phyloP scores from a whole-genome alignment of 129 eudicot species.

The Heracleum sosnowskyi region DNA sequence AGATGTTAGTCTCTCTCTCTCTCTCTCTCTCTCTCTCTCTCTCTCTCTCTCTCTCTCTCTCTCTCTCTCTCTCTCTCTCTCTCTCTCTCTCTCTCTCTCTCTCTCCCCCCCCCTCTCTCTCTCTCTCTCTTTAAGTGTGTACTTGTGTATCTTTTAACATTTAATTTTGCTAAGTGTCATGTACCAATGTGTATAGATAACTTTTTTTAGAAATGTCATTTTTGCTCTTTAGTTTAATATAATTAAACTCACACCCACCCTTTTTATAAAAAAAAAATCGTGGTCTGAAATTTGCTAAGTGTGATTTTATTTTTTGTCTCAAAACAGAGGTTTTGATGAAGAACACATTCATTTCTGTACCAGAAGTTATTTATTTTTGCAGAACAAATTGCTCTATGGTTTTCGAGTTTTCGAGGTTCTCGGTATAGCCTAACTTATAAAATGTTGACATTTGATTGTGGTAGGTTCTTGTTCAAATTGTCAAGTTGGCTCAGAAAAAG shows the following conservation, averaged over 20 bases:
- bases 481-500: conserved; percentile 70
- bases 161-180: background rate
- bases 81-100: background rate
- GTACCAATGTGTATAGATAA: background rate
- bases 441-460: background rate
- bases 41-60: too few relatives aligned
- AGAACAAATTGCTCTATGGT: too few relatives aligned
- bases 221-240: background rate
- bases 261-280: background rate
- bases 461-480: conserved; percentile 72
- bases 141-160: background rate
- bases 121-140: background rate
- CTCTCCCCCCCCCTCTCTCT: too few relatives aligned
- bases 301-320: background rate
- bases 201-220: background rate
- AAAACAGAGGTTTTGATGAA: too few relatives aligned
- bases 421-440: too few relatives aligned
- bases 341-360: too few relatives aligned
- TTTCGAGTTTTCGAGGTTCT: too few relatives aligned
- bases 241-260: background rate
- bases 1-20: background rate
- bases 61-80: too few relatives aligned
- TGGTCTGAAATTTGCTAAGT: background rate
- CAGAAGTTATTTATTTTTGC: too few relatives aligned
- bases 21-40: too few relatives aligned